Base-by-base conservation (phyloP, 352 stramenopile genomes). In the Achlya hypogyna region DNA sequence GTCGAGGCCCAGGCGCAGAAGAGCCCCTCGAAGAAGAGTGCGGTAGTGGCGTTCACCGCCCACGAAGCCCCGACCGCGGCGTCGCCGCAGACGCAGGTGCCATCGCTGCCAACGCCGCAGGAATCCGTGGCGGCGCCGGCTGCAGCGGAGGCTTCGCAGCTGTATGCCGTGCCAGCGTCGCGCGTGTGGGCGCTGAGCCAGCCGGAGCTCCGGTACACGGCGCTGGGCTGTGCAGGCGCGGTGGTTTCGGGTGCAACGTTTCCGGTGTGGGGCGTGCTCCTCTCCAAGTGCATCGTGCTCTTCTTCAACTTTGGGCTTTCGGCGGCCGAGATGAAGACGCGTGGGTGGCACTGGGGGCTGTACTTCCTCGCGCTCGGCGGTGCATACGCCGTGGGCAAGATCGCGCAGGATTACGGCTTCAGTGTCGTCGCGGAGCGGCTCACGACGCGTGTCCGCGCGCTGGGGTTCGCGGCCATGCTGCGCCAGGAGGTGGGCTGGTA, bases 401-500 rank as follows among this genome's bases (percentile, higher is more conserved):
- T 78, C 10, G 69, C 75, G 23, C 73, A 87, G 54, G 65, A 84
- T 29, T 88, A 85, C 43, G 71, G 74, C 8, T 91, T 91, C 35
- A 74, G 62, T 0, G 71, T 86, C 5, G 74, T 78, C 14, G 77
- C 77, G 16, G 72, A 82, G 58, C 71, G 74, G 2, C 69, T 92
- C 25, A 74, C 82, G 16, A 66, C 69, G 45, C 77, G 80, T 0
- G 67, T 93, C 0, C 78, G 83, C 18, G 52, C 58, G 0, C 38
- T 53, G 4, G 75, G 76, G 23, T 92, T 87, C 60, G 22, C 63
- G 14, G 68, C 75, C 4, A 91, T 94, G 72, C 69, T 95, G 32
- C 63, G 65, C 1, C 84, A 93, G 40, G 84, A 96, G 42, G 72
- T 93, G 40, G 84, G 80, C 0, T 96, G 85, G 79, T 95, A 94